Evolutionary conservation across 768 basidiomycete genomes (phyloP), one percentile per base, ranked within the genome.

Genomic region (Russula vinacea): DNA sequence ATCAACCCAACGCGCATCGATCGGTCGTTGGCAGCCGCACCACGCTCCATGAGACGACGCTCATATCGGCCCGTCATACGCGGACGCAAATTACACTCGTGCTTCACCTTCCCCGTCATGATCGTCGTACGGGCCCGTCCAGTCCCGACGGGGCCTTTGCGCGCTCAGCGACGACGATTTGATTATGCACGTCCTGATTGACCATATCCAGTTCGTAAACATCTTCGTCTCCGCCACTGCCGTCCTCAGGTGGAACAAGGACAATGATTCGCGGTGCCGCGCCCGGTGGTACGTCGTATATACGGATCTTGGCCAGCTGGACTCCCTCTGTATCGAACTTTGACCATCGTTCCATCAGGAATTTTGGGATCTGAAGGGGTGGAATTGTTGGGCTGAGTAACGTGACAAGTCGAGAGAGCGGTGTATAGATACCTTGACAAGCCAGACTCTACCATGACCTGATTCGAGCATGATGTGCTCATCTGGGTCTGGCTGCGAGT

Each of bases 131-230:
- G 82, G 11, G 89, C 87, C 11, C 89, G 82, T 2, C 76, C 60
- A 66, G 78, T 73, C 35, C 74, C 42, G 80, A 72, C 37, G 73
- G 84, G 57, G 79, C 88, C 70, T 90, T 92, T 26, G 87, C 87
- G 58, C 87, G 84, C 74, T 93, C 90, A 0, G 90, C 91, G 40
- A 94, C 83, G 33, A 93, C 90, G 62, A 90, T 82, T 74, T 93
- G 88, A 76, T 94, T 94, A 69, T 90, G 89, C 10, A 92, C 88
- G 37, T 83, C 75, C 66, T 92, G 88, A 66, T 92, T 89, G 49
- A 93, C 85, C 84, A 96, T 92, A 49, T 92, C 88, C 39, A 98
- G 80, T 69, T 93, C 90, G 76, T 93, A 98, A 74, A 86, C 83
- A 70, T 89, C 88, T 5, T 71, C 73, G 26, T 66, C 75, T 14